Conservation (phyloP, 345 rosid species). For the Eucalyptus tenuipes region DNA sequence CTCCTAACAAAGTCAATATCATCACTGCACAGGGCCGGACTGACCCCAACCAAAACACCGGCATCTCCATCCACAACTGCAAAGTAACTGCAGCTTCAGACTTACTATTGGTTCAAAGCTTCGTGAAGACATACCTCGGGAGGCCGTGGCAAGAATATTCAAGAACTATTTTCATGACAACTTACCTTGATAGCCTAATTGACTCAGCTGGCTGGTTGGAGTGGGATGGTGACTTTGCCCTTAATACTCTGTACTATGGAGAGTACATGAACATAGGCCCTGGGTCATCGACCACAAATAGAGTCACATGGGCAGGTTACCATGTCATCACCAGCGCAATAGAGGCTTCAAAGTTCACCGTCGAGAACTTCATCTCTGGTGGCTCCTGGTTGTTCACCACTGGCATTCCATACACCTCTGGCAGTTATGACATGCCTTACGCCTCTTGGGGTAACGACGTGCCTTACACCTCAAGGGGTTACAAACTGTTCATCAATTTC, state of each 20-base stretch:
- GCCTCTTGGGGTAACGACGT: background rate
- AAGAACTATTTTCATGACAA: conserved; percentile 23
- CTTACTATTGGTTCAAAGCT: conserved; percentile 22
- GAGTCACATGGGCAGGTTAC: conserved; percentile 44
- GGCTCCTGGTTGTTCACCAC: conserved; percentile 32
- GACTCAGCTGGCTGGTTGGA: conserved; percentile 39
- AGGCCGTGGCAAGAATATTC: conserved; percentile 48
- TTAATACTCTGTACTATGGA: conserved; percentile 33
- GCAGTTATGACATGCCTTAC: background rate
- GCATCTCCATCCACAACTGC: conserved; percentile 39
- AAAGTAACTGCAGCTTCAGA: conserved; percentile 32
- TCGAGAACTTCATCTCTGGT: conserved; percentile 29
- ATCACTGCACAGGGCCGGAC: conserved; percentile 46
- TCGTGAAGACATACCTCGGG: conserved; percentile 33
- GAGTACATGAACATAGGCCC: conserved; percentile 41
- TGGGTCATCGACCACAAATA: conserved; percentile 17
- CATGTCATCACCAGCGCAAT: conserved; percentile 21
- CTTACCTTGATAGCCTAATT: conserved; percentile 28
- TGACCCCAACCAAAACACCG: conserved; percentile 50
- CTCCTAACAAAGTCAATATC: conserved; percentile 22
- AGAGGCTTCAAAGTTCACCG: conserved; percentile 27
- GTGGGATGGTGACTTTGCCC: conserved; percentile 41
- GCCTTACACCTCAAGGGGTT: background rate
- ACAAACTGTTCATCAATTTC: background rate
- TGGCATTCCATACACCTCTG: conserved; percentile 29